Base-by-base conservation (phyloP, 495 filamentous ascomycete species). In the Penicillium crystallinum region DNA sequence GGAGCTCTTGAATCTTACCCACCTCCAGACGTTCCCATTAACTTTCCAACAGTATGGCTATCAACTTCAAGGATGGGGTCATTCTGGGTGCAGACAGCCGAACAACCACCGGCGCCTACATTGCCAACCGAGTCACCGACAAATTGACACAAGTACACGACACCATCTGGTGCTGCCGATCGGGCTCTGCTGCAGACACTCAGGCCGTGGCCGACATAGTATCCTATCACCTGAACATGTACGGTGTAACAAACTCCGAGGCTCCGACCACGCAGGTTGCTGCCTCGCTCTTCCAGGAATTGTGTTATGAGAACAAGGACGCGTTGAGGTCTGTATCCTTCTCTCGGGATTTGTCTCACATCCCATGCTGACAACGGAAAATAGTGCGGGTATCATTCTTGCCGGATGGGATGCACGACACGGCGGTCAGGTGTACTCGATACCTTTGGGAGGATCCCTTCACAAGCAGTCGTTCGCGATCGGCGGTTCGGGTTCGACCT, bases 161-260 rank as follows among this genome's bases (percentile, higher is more conserved):
- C 71, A 97, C 92, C 42, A 97, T 98, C 69, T 98, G 93, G 93
- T 98, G 93, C 79, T 98, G 93, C 75, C 86, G 86, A 57, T 97
- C 95, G 46, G 93, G 93, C 25, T 97, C 93, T 10, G 93, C 93
- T 18, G 93, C 93, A 60, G 93, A 98, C 68, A 98, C 93, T 49
- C 93, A 98, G 73, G 95, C 93, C 19, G 87, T 98, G 37, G 95
- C 93, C 43, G 93, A 98, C 66, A 96, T 98, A 56, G 93, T 97
- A 37, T 88, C 92, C 62, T 97, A 96, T 71, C 86, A 98, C 66
- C 81, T 98, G 40, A 89, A 89, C 68, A 84, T 96, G 79, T 96
- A 95, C 72, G 85, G 85, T 37, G 87, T 96, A 65, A 79, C 76
- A 62, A 95, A 96, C 70, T 82, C 89, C 66, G 88, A 90, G 73